Evolutionary conservation across 371 early-diverging fungal genomes (phyloP), one percentile per base, ranked within the genome.

Genomic region (Rhizopus sp.): DNA sequence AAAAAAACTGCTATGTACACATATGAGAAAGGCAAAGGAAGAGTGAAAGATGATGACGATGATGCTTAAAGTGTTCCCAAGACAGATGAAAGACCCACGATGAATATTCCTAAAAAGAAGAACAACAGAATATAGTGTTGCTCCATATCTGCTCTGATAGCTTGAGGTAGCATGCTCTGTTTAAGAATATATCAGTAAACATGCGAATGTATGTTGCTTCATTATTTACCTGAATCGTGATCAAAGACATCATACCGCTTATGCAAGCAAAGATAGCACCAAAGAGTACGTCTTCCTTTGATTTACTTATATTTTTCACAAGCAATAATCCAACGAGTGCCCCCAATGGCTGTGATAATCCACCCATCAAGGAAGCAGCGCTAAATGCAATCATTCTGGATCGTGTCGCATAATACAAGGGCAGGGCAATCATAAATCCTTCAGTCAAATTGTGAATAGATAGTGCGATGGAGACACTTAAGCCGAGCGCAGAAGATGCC

Each of bases 371-470:
- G 0, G 87, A 75, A 5, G 88, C 87, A 59, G 78, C 74, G 10
- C 66, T 57, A 62, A 92, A 89, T 0, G 91, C 86, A 35, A 78
- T 72, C 10, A 57, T 50, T 15, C 86, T 72, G 9, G 86, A 86
- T 42, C 78, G 78, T 16, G 89, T 84, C n/a, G 89, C 86, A 50
- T 85, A 74, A 53, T 81, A 90, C 33, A 91, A 72, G 0, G 91
- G 90, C 37, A 91, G 62, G 1, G 90, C 86, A 16, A 92, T 87
- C 75, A 87, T 82, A 53, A 90, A 74, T 0, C 91, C 93, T 57
- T 93, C 92, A 12, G 90, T 90, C 12, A 93, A 63, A 60, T 93
- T 93, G 60, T 93, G 93, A 17, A 90, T 79, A 2, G 89, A 81
- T 62, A 93, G 87, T 16, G 90, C 89, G 17, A 86, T 73, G n/a